These are phyloP conservation scores for Epichloe aotearoae DNA, from an alignment of 2,329 filamentous ascomycete species.

Conservation along the genomic window DNA sequence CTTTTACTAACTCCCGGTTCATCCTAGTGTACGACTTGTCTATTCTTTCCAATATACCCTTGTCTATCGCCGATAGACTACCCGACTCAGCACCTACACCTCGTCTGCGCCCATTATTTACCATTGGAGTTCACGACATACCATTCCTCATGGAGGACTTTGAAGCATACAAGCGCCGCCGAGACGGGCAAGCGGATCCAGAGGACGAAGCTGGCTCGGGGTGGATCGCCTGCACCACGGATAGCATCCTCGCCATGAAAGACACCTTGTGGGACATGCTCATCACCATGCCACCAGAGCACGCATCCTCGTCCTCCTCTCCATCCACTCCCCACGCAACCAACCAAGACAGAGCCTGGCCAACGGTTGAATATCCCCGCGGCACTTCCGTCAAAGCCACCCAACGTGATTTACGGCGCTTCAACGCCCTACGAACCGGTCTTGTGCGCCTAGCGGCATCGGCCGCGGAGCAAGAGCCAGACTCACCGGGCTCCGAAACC, in stretches of 20 bases:
- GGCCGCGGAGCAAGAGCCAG: constrained; percentile 13
- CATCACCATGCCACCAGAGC: constrained; percentile 60
- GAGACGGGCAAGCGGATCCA: constrained; percentile 22
- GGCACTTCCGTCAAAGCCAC: constrained; percentile 65
- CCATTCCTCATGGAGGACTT: constrained; percentile 55
- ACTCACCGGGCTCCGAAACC: constrained; percentile 16
- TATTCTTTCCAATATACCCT: constrained; percentile 78
- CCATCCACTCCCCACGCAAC: constrained; percentile 14
- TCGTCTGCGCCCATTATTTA: constrained; percentile 74
- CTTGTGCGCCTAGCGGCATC: constrained; percentile 34
- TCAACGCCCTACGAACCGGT: constrained; percentile 52
- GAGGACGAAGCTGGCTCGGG: constrained; percentile 43
- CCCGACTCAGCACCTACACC: constrained; percentile 46
- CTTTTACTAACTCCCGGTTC: not conserved
- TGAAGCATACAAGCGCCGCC: constrained; percentile 28
- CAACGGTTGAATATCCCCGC: constrained; percentile 54
- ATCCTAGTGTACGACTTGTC: constrained; percentile 77
- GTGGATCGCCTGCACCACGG: constrained; percentile 93
- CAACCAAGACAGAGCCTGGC: constrained; percentile 54
- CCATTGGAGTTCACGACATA: constrained; percentile 87
- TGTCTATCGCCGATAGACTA: constrained; percentile 57
- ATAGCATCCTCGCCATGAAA: constrained; percentile 83
- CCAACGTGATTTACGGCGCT: constrained; percentile 78
- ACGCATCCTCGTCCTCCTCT: constrained; percentile 21
- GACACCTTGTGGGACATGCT: constrained; percentile 78